Evolutionary conservation across 2,329 filamentous ascomycete genomes (phyloP).

Genomic region (Nigrograna mackinnonii): DNA sequence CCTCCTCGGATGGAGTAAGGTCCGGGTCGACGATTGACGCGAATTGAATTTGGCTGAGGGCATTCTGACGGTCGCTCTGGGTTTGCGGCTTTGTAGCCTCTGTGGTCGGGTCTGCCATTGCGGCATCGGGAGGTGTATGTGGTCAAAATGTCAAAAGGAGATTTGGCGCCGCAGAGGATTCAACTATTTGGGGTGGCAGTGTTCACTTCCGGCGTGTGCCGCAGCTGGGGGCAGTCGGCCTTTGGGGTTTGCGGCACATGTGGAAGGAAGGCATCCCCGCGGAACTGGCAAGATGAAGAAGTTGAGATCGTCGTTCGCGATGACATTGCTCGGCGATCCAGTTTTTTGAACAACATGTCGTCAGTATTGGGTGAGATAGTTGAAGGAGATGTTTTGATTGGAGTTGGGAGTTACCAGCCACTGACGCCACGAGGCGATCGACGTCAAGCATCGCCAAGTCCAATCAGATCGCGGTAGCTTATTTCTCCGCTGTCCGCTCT

Average conservation of each 20-base stretch:
- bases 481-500: too few species aligned
- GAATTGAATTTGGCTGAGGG: constrained; percentile 46
- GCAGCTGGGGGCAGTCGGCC: too few species aligned
- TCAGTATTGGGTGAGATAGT: not conserved
- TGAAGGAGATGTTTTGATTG: too few species aligned
- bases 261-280: not conserved
- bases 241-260: not conserved
- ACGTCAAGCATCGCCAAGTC: too few species aligned
- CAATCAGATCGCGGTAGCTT: too few species aligned
- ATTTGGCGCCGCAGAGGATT: too few species aligned
- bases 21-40: constrained; percentile 42
- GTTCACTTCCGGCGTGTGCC: not conserved
- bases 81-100: constrained; percentile 6
- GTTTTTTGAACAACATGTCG: not conserved
- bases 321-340: constrained; percentile 1
- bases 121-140: too few species aligned
- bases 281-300: constrained; percentile 1
- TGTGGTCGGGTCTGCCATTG: constrained; percentile 23
- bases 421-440: too few species aligned
- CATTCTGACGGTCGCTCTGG: constrained; percentile 31
- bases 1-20: constrained; percentile 51
- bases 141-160: too few species aligned
- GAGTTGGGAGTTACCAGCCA: too few species aligned
- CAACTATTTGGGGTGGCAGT: not conserved
- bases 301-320: constrained; percentile 1